A percentile compares a stretch with the other conserved stretches of the same genome.
phyloP scores from a whole-genome alignment of 176 grass and related monocot genomes.

The barley (Hordeum vulgare) region MorexV3_pseudomolecules_assembly NC_058523.1:326090143-326090642 shows the following conservation, averaged over 20 bases:
- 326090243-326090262: constrained; percentile 95
- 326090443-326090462: not conserved
- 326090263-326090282: constrained; percentile 79
- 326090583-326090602: not conserved
- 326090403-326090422: not conserved
- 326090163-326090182: constrained; percentile 33
- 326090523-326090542: not conserved
- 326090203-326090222: constrained; percentile 73
- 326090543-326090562: not conserved
- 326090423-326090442: not conserved
- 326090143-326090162: constrained; percentile 59
- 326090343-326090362: constrained; percentile 30
- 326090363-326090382: constrained; percentile 25
- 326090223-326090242: constrained; percentile 65
- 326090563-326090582: not conserved
- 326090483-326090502: not conserved
- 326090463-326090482: not conserved
- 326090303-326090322: constrained; percentile 79
- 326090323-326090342: constrained; percentile 86
- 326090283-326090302: constrained; percentile 72
- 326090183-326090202: constrained; percentile 82
- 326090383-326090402: constrained; percentile 19
- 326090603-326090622: not conserved
- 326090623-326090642: constrained; percentile 33
- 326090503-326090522: not conserved